Percentiles rank a stretch among this genome's conserved stretches.
Conservation (phyloP, 805 yeast species). For the Ogataea pini region DNA sequence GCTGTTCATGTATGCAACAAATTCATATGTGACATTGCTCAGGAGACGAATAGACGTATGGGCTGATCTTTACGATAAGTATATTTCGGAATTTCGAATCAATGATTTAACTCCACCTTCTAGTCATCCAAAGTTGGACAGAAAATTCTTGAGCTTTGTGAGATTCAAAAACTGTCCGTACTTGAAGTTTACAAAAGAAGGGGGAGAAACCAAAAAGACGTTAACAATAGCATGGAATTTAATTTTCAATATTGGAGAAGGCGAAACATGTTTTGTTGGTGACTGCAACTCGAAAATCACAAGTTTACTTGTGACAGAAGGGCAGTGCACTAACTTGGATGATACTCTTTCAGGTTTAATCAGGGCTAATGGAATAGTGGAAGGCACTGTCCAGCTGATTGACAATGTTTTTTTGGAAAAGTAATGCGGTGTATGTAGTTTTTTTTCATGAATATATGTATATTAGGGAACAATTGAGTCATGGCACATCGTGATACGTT, state of each 20-base stretch:
- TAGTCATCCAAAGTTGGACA: conserved; percentile 3
- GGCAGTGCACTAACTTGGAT: conserved; percentile 13
- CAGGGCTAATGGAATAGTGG: conserved; percentile 20
- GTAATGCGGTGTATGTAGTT: not conserved
- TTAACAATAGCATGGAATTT: conserved; percentile 18
- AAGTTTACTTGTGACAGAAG: conserved; percentile 7
- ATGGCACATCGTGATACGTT: not conserved
- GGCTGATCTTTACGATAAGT: conserved; percentile 22
- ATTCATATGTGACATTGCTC: conserved; percentile 26
- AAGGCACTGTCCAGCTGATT: conserved; percentile 19
- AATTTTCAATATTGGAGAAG: conserved; percentile 10
- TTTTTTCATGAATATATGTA: not conserved
- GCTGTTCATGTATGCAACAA: conserved; percentile 25
- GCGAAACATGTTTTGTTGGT: conserved; percentile 16
- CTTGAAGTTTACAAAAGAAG: conserved; percentile 8
- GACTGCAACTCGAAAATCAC: conserved; percentile 21
- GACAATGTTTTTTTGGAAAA: conserved; percentile 11
- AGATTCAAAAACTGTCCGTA: conserved; percentile 14
- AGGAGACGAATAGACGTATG: conserved; percentile 23
- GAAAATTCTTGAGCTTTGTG: conserved; percentile 8
- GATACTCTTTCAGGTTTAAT: conserved; percentile 21
- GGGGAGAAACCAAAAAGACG: not conserved
- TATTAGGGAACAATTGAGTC: not conserved
- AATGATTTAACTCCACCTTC: conserved; percentile 14
- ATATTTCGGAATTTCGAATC: conserved; percentile 13